These are phyloP conservation scores for Nannochloropsis granulata DNA, from an alignment of 108 stramenopile species.

Conservation along the genomic window DNA sequence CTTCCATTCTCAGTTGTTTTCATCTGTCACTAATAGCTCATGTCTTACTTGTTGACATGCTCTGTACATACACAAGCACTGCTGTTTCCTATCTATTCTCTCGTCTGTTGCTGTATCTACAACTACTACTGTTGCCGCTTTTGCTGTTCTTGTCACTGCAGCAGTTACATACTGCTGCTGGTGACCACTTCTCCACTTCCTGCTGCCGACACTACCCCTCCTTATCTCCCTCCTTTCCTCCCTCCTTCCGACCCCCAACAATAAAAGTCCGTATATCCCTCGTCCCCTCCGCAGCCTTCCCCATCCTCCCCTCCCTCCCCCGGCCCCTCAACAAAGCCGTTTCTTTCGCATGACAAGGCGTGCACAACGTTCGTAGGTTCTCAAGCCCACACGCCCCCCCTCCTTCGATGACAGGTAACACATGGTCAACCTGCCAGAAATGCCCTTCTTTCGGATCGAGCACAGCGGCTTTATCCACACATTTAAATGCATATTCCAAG, in stretches of 20 bases:
- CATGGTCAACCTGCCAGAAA: slow-evolving; percentile 73
- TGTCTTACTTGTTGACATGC: no score
- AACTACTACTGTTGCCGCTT: no score
- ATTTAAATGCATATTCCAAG: slow-evolving; percentile 48
- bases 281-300: background rate
- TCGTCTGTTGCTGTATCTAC: background rate
- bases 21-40: no score
- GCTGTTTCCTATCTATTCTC: background rate
- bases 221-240: background rate
- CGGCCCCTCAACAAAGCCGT: slow-evolving; percentile 22
- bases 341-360: slow-evolving; percentile 49
- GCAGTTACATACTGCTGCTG: no score
- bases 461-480: slow-evolving; percentile 36
- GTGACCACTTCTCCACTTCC: no score
- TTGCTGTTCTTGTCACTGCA: no score
- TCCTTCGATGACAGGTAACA: slow-evolving; percentile 56
- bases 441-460: slow-evolving; percentile 48
- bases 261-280: background rate
- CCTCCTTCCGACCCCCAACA: background rate
- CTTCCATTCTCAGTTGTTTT: no score
- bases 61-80: no score
- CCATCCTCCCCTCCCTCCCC: background rate
- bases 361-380: slow-evolving; percentile 60
- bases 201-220: background rate
- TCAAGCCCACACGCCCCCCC: slow-evolving; percentile 50